phyloP scores from a whole-genome alignment of 352 stramenopile genomes.

The Phytophthora tentaculata region DNA sequence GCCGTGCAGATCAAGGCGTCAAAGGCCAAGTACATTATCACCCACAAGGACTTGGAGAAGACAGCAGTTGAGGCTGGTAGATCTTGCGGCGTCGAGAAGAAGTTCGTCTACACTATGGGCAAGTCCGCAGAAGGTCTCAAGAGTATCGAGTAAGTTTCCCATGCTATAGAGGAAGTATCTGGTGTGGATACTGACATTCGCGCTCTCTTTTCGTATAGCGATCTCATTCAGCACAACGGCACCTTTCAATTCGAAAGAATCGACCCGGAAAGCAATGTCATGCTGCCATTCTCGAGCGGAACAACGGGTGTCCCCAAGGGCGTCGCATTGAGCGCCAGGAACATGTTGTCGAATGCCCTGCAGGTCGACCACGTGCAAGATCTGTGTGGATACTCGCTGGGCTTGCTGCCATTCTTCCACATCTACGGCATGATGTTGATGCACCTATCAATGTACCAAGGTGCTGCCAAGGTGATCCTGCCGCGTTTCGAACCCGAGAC shows the following conservation, averaged over 20 bases:
- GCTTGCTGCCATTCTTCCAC: slow-evolving; percentile 94
- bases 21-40: slow-evolving; percentile 64
- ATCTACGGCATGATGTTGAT: slow-evolving; percentile 93
- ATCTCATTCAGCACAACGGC: slow-evolving; percentile 42
- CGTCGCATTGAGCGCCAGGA: slow-evolving; percentile 81
- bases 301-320: slow-evolving; percentile 93
- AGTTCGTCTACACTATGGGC: slow-evolving; percentile 62
- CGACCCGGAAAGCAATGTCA: slow-evolving; percentile 55
- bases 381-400: slow-evolving; percentile 56
- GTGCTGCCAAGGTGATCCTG: slow-evolving; percentile 85
- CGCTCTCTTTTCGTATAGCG: slow-evolving; percentile 37
- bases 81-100: slow-evolving; percentile 34
- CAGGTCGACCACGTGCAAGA: slow-evolving; percentile 81
- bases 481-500: slow-evolving; percentile 89
- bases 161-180: neutral
- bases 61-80: slow-evolving; percentile 52
- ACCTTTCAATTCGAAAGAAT: slow-evolving; percentile 38
- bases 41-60: slow-evolving; percentile 54
- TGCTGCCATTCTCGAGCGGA: slow-evolving; percentile 94
- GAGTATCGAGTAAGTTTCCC: slow-evolving; percentile 54
- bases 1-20: slow-evolving; percentile 48
- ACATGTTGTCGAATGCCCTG: slow-evolving; percentile 91
- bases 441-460: slow-evolving; percentile 84
- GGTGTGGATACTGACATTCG: slow-evolving; percentile 7
- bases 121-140: slow-evolving; percentile 38